Conservation (phyloP, 2,329 filamentous ascomycete genomes). For the Xylariaceae sp. region DNA sequence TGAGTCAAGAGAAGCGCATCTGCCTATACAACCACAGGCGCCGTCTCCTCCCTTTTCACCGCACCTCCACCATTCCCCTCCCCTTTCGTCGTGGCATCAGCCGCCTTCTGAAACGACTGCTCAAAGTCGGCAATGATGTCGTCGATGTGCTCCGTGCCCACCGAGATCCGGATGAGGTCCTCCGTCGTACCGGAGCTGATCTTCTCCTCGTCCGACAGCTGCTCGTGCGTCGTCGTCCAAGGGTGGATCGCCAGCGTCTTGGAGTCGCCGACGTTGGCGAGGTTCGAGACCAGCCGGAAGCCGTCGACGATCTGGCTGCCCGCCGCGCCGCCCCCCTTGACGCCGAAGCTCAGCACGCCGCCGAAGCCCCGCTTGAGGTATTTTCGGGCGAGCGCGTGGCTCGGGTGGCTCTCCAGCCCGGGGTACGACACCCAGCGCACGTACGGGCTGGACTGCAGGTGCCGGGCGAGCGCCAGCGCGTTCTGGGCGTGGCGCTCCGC, state of each 20-base stretch:
- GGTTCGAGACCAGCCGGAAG: conserved; percentile 92
- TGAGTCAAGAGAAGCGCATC: too few species aligned
- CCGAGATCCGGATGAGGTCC: conserved; percentile 91
- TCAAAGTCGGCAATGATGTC: conserved; percentile 96
- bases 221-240: conserved; percentile 93
- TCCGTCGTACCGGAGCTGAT: conserved; percentile 76
- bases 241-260: conserved; percentile 95
- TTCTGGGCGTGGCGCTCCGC: conserved; percentile 85
- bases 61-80: conserved; percentile 16
- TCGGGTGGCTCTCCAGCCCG: conserved; percentile 76
- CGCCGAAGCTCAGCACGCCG: conserved; percentile 87
- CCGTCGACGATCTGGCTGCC: conserved; percentile 87
- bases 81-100: conserved; percentile 35
- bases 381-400: conserved; percentile 76
- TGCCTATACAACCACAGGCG: conserved; percentile 31
- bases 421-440: conserved; percentile 95
- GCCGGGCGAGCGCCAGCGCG: conserved; percentile 71
- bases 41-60: conserved; percentile 34
- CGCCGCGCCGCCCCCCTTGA: conserved; percentile 80
- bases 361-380: conserved; percentile 83
- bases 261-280: conserved; percentile 93
- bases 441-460: conserved; percentile 77
- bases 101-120: conserved; percentile 71
- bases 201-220: conserved; percentile 77
- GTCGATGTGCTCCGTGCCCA: conserved; percentile 94